Evolutionary conservation across 495 filamentous ascomycete species (phyloP).

Genomic region (Cryomyces minteri): DNA sequence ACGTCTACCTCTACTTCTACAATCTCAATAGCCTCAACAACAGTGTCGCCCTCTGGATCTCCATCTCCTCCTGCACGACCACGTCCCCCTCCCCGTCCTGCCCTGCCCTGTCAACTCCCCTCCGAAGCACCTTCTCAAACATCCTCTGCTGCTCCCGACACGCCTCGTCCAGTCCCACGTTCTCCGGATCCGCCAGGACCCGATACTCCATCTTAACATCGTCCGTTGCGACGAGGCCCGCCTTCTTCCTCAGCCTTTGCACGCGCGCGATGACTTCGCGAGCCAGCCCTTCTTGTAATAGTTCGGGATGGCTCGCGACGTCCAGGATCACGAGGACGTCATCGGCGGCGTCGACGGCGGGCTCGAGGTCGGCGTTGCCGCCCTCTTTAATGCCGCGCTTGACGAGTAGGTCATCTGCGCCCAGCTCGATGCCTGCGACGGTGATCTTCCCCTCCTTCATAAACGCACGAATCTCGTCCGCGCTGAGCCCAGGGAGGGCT

Average conservation of each 20-base stretch:
- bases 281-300: conserved; percentile 57
- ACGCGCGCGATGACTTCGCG: conserved; percentile 73
- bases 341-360: conserved; percentile 67
- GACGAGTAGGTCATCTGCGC: conserved; percentile 66
- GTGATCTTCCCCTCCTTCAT: conserved; percentile 48
- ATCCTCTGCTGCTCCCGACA: conserved; percentile 47
- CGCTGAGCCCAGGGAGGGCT: conserved; percentile 61
- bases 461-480: conserved; percentile 59
- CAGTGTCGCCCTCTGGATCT: conserved; percentile 75
- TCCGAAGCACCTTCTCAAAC: conserved; percentile 65
- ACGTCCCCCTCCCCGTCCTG: conserved; percentile 34
- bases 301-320: conserved; percentile 47
- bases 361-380: conserved; percentile 52
- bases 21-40: conserved; percentile 66
- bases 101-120: conserved; percentile 45
- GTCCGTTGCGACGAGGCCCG: conserved; percentile 61
- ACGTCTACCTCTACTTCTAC: conserved; percentile 19
- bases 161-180: conserved; percentile 50
- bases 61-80: conserved; percentile 76
- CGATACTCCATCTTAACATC: conserved; percentile 75
- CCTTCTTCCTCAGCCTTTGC: conserved; percentile 66
- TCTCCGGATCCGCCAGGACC: conserved; percentile 57
- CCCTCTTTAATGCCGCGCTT: conserved; percentile 59
- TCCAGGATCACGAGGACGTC: conserved; percentile 77
- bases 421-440: conserved; percentile 69